Conservation (phyloP, 768 basidiomycete genomes). For the Filobasidium wieringae region DNA sequence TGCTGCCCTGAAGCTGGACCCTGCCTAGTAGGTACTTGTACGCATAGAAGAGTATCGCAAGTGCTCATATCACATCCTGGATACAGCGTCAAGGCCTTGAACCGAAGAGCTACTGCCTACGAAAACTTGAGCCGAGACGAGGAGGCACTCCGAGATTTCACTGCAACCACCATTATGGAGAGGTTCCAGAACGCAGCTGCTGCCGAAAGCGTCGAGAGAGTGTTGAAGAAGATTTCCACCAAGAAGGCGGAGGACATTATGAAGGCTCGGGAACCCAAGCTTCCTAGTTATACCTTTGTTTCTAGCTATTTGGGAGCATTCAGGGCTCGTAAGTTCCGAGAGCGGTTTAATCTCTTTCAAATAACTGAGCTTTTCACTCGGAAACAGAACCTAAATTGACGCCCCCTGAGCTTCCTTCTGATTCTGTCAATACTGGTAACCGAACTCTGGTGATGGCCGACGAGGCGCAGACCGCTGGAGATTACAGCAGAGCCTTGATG, state of each 20-base stretch:
- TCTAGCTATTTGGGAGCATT: constrained; percentile 95
- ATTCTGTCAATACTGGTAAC: constrained; percentile 50
- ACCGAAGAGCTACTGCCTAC: constrained; percentile 73
- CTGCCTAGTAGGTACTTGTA: constrained; percentile 54
- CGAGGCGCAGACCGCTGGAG: constrained; percentile 68
- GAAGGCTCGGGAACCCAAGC: constrained; percentile 61
- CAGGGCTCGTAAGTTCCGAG: constrained; percentile 57
- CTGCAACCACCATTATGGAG: constrained; percentile 89
- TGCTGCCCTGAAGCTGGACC: constrained; percentile 69
- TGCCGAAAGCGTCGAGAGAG: constrained; percentile 75
- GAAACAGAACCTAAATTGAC: constrained; percentile 53
- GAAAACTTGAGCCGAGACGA: constrained; percentile 63
- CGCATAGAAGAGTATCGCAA: no score
- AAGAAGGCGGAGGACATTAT: constrained; percentile 64
- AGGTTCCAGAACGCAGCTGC: constrained; percentile 75
- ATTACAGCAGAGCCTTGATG: constrained; percentile 69
- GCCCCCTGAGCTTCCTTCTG: constrained; percentile 61
- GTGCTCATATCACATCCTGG: no score
- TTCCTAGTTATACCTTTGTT: constrained; percentile 84
- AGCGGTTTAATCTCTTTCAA: no score
- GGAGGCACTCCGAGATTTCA: constrained; percentile 79
- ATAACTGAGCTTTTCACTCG: constrained; percentile 1
- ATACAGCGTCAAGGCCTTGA: constrained; percentile 55
- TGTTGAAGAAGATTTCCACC: constrained; percentile 67
- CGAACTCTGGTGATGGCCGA: constrained; percentile 66